phyloP scores from a whole-genome alignment of 805 yeast species.

The Teunomyces atbi region DNA sequence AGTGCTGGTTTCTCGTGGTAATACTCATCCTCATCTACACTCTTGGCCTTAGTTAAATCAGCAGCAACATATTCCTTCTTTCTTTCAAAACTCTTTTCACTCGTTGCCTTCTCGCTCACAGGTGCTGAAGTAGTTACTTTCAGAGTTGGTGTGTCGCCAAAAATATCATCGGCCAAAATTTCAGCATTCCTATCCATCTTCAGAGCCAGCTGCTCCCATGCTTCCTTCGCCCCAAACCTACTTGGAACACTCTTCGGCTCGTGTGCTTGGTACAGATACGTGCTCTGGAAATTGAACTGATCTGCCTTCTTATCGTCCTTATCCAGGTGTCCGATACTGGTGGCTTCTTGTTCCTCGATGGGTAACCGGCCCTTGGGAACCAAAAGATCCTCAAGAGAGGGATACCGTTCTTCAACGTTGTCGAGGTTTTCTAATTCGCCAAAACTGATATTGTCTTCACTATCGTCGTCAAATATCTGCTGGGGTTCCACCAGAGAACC shows the following conservation, averaged over 20 bases:
- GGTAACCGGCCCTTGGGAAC: conserved; percentile 2
- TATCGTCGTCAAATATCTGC: conserved; percentile 1
- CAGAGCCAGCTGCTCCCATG: conserved; percentile 32
- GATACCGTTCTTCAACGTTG: conserved; percentile 52
- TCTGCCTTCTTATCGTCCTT: conserved; percentile 12
- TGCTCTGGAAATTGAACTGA: conserved; percentile 21
- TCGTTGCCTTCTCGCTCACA: background rate
- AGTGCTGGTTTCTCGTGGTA: background rate
- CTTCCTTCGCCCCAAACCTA: conserved; percentile 29
- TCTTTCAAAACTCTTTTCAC: conserved; percentile 1
- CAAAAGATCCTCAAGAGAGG: conserved; percentile 38
- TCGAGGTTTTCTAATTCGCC: conserved; percentile 41
- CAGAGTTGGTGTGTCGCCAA: conserved; percentile 18
- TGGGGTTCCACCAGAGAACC: conserved; percentile 4
- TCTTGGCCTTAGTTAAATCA: background rate
- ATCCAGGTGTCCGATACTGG: background rate
- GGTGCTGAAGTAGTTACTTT: background rate
- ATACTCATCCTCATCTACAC: background rate
- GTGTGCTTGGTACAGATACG: conserved; percentile 13
- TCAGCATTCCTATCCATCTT: conserved; percentile 32
- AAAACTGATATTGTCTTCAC: conserved; percentile 12
- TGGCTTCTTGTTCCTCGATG: background rate
- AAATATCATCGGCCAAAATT: conserved; percentile 41
- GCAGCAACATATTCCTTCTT: background rate
- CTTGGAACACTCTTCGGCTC: conserved; percentile 1